Conservation (phyloP, 257 asterid genomes). For the Nicotiana tomentosiformis region DNA sequence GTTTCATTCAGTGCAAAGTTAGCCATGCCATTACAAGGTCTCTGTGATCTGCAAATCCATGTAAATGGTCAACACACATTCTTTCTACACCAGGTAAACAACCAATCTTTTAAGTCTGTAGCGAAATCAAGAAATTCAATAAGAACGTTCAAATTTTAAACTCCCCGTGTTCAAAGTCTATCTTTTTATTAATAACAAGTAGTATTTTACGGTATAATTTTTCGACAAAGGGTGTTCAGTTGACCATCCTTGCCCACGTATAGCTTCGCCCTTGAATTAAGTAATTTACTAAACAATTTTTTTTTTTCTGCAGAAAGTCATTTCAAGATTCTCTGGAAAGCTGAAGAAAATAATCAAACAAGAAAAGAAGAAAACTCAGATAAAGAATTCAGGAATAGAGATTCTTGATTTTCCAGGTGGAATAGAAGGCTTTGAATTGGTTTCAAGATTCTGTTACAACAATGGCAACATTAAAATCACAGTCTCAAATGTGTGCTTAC, state of each 20-base stretch:
- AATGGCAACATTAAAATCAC: slow-evolving; percentile 34
- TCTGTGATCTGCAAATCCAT: slow-evolving; percentile 54
- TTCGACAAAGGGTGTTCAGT: no score
- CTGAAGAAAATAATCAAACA: slow-evolving; percentile 48
- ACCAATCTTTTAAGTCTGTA: neutral
- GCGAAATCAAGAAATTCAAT: no score
- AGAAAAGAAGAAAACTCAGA: slow-evolving; percentile 39
- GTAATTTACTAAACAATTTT: neutral
- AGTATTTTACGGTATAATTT: no score
- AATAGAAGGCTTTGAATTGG: slow-evolving; percentile 49
- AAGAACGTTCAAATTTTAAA: no score
- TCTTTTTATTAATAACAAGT: no score
- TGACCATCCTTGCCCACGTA: no score
- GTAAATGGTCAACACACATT: slow-evolving; percentile 76
- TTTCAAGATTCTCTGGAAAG: slow-evolving; percentile 48
- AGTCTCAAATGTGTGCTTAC: slow-evolving; percentile 43
- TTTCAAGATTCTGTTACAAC: slow-evolving; percentile 74
- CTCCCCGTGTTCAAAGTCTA: no score
- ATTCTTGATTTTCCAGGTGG: slow-evolving; percentile 72
- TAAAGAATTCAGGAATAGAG: slow-evolving; percentile 38
- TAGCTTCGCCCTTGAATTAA: neutral
- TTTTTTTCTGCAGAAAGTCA: slow-evolving; percentile 37
- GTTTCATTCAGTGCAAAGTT: slow-evolving; percentile 37
- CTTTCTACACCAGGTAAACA: slow-evolving; percentile 60
- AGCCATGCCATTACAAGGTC: slow-evolving; percentile 43